A percentile compares a stretch with the other conserved stretches of the same genome.
Evolutionary conservation across 2,329 filamentous ascomycete genomes (phyloP).

Genomic region (Sporothrix curviconia): DNA sequence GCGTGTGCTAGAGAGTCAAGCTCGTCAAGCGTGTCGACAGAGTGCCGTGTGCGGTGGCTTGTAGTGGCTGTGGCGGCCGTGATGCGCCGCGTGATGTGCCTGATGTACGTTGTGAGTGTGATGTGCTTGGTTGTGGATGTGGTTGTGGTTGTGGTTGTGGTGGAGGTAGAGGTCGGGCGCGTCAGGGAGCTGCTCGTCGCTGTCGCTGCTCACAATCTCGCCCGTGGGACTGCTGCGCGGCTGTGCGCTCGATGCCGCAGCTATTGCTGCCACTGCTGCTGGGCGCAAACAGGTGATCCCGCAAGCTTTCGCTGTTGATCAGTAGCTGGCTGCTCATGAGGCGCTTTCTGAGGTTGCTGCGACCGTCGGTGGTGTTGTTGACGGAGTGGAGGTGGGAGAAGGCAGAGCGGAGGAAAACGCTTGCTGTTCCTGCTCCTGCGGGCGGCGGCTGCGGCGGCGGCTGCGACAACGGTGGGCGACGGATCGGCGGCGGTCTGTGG

Average conservation of each 20-base stretch:
- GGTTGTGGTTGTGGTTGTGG: background rate
- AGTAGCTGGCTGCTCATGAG: background rate
- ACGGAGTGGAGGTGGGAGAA: background rate
- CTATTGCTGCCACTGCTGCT: no score
- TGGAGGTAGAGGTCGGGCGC: background rate
- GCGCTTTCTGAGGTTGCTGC: background rate
- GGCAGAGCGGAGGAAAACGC: background rate
- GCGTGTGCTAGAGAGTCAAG: no score
- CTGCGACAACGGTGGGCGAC: background rate
- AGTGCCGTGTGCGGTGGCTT: no score
- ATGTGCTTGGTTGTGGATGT: background rate
- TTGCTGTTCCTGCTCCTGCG: background rate
- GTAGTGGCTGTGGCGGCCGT: background rate
- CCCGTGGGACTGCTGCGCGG: background rate
- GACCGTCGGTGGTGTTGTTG: background rate
- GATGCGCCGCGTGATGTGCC: background rate
- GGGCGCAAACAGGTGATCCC: slow-evolving; percentile 8
- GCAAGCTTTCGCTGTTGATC: slow-evolving; percentile 11
- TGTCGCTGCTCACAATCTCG: background rate
- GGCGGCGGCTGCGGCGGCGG: background rate
- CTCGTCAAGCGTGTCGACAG: no score
- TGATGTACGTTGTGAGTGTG: background rate
- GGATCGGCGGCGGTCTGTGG: background rate
- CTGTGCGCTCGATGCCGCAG: no score
- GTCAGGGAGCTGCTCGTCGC: background rate